Percentiles rank a stretch among this genome's conserved stretches.
These are phyloP conservation scores for Cladosporium phlei DNA, from an alignment of 2,329 filamentous ascomycete genomes.

Conservation along the genomic window DNA sequence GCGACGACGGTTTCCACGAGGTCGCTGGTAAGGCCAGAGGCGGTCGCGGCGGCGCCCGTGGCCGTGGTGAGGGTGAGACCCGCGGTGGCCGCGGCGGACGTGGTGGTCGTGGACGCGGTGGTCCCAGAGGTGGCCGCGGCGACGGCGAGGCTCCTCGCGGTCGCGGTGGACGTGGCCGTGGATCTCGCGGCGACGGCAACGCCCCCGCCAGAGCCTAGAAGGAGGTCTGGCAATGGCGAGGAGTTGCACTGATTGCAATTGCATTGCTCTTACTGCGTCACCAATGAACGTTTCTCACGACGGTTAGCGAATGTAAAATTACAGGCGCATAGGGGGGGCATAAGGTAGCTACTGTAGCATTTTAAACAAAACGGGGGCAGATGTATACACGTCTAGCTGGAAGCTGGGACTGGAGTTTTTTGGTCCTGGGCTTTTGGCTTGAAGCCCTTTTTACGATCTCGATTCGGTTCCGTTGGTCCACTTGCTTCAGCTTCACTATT, in stretches of 20 bases:
- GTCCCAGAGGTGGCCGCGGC: slow-evolving; percentile 28
- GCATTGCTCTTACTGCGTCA: background rate
- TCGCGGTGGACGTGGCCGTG: slow-evolving; percentile 21
- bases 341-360: slow-evolving; percentile 5
- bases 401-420: background rate
- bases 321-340: slow-evolving; percentile 11
- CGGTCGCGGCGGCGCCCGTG: slow-evolving; percentile 41
- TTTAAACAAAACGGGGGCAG: slow-evolving; percentile 3
- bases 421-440: background rate
- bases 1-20: slow-evolving; percentile 67
- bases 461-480: too few relatives aligned
- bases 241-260: background rate
- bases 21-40: slow-evolving; percentile 42
- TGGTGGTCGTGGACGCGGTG: slow-evolving; percentile 41
- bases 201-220: slow-evolving; percentile 8
- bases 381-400: slow-evolving; percentile 5
- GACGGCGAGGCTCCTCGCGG: slow-evolving; percentile 22
- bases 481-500: too few relatives aligned
- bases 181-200: slow-evolving; percentile 13
- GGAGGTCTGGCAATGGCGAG: background rate
- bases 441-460: background rate
- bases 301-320: slow-evolving; percentile 9
- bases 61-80: slow-evolving; percentile 31
- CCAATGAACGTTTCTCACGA: slow-evolving; percentile 1
- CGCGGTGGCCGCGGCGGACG: slow-evolving; percentile 30